Base-by-base conservation (phyloP, 2,329 filamentous ascomycete species). In the Fusarium napiforme region DNA sequence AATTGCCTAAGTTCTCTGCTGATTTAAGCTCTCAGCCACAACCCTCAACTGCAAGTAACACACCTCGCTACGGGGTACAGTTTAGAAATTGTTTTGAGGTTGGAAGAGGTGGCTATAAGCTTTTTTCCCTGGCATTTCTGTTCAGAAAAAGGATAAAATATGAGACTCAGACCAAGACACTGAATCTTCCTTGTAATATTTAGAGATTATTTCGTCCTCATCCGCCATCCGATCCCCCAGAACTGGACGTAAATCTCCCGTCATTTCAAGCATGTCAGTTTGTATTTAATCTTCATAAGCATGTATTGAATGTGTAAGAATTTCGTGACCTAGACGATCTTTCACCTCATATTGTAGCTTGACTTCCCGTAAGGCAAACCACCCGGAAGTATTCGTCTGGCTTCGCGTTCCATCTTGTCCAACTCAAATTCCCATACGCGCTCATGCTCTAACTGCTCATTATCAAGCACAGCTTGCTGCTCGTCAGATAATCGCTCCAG, bases 201-300 rank as follows among this genome's bases (percentile, higher is more conserved):
- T 26, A 19, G 7, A 26, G 18, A 8, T 26, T 43, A 11, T 23
- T 18, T 4, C 6, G 9, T 18, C 15, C 2, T 37, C 18, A 37
- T 19, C 16, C 36, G 36, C 36, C 36, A 4, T 10, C 36, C 11
- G 5, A 18, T 23, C 15, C 5, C 8, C 10, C 10, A 43, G n/a
- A 19, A 5, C 7, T 26, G 16, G 7, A 10, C 4, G 7, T 11
- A 45, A 45, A 19, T 26, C 23, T n/a, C 4, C 42, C 14, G 7
- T 45, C 7, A 18, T 5, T 3, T 45, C 42, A 26, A 19, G 10
- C 7, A 11, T 43, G 10, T 2, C 10, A 4, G 42, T 26, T 26
- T 5, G 5, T 18, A 18, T 11, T 26, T 23, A 8, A 23, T 23
- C 16, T 43, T 26, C 6, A 26, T 0, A 0, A 7, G 40, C 2